A percentile compares a stretch with the other conserved stretches of the same genome.
Conservation (phyloP, 257 asterid species). For the Sherardia arvensis region DNA sequence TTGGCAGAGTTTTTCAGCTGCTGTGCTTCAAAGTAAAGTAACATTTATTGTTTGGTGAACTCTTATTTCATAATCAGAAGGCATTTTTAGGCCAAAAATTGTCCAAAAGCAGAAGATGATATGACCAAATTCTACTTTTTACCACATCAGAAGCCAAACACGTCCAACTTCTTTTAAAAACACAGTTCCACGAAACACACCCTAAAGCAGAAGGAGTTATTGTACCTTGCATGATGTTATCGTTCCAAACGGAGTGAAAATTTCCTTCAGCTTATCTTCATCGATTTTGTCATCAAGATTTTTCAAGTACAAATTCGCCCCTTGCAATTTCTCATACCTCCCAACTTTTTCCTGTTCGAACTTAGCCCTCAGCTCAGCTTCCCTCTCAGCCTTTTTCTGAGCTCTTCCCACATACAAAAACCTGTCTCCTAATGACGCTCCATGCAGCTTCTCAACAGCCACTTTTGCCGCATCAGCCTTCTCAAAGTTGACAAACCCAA, state of each 20-base stretch:
- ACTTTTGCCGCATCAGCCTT: slow-evolving; percentile 43
- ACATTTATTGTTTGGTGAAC: too few species aligned
- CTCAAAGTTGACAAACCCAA: slow-evolving; percentile 68
- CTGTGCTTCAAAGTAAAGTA: too few species aligned
- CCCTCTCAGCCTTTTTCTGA: slow-evolving; percentile 75
- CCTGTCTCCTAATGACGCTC: slow-evolving; percentile 36
- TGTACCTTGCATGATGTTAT: slow-evolving; percentile 78
- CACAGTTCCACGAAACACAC: too few species aligned
- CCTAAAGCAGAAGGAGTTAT: too few species aligned
- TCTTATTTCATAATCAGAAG: too few species aligned
- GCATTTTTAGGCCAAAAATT: too few species aligned
- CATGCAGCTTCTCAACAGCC: slow-evolving; percentile 61
- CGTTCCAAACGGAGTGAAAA: slow-evolving; percentile 56
- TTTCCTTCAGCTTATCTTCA: slow-evolving; percentile 63
- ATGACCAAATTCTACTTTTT: too few species aligned
- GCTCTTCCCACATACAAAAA: slow-evolving; percentile 63
- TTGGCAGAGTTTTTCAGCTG: too few species aligned
- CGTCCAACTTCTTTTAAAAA: too few species aligned
- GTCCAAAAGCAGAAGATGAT: too few species aligned
- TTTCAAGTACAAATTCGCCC: slow-evolving; percentile 58
- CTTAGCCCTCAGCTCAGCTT: slow-evolving; percentile 47
- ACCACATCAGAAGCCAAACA: too few species aligned
- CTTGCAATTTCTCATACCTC: slow-evolving; percentile 52
- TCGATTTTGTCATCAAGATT: slow-evolving; percentile 59
- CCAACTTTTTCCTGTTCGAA: slow-evolving; percentile 53